Evolutionary conservation across 1,284 basidiomycete genomes (phyloP), one percentile per base, ranked within the genome.

Genomic region (Tilletia caries): DNA sequence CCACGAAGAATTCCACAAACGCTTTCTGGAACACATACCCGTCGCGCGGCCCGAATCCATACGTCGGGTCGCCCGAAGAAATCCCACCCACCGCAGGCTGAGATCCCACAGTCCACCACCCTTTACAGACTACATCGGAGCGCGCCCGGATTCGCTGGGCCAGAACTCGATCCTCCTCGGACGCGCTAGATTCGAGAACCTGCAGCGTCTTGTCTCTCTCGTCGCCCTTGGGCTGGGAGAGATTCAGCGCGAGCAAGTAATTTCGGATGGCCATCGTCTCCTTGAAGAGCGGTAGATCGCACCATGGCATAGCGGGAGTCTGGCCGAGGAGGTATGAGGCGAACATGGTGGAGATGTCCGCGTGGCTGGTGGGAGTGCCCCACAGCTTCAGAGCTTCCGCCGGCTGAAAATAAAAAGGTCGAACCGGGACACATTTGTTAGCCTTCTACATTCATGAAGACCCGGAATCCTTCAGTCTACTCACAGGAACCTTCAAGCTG

Each of bases 21-120:
- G 91, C 88, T 84, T 99, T 99, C 84, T 99, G 96, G 85, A 92
- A 98, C 15, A 98, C 91, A 84, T 94, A 95, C 3, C 95, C 95
- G 12, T 89, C 90, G 64, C 87, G 86, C 5, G 95, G 96, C 4
- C 95, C 95, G 90, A 95, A 98, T 0, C 95, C 96, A 71, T 95
- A 89, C 0, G 91, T 85, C 15, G 88, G 86, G 80, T 83, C 82
- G 13, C 71, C 72, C 23, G 76, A 79, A 10, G 75, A 70, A n/a
- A 75, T 74, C 0, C 79, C 81, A 54, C 81, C 80, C 0, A 82
- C 76, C 0, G 79, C 79, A 0, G 96, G 95, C 83, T 98, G 96
- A 23, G 94, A 97, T 8, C 93, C 93, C 32, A 98, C 92, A 2
- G 96, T 98, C 92, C 95, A 96, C 89, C 92, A 92, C 2, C 76